phyloP scores from a whole-genome alignment of 1,284 basidiomycete species.

The Chiua sp. region DNA sequence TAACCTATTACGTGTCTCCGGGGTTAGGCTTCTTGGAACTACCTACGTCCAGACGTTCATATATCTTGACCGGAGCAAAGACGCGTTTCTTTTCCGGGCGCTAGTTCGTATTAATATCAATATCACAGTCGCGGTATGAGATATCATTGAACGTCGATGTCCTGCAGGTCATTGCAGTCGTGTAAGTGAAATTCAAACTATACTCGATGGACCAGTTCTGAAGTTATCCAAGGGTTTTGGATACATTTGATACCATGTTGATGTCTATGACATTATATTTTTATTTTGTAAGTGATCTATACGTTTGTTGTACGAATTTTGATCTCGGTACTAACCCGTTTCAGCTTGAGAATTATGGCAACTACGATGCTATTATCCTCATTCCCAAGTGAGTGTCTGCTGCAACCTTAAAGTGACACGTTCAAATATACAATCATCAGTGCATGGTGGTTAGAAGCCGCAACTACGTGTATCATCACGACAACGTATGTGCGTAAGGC shows the following conservation, averaged over 20 bases:
- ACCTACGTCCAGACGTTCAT: conserved; percentile 10
- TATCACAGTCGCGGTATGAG: background rate
- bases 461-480: conserved; percentile 4
- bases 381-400: conserved; percentile 2
- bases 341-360: conserved; percentile 3
- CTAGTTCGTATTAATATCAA: background rate
- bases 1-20: background rate
- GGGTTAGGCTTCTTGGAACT: conserved; percentile 10
- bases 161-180: conserved; percentile 4
- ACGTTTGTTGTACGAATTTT: background rate
- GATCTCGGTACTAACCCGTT: background rate
- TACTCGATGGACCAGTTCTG: background rate
- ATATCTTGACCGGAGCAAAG: conserved; percentile 9
- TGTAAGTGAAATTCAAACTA: background rate
- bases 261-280: background rate
- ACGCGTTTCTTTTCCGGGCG: background rate
- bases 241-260: conserved; percentile 6
- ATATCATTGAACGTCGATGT: background rate
- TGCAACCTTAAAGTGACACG: background rate
- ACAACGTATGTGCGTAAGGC: conserved; percentile 2
- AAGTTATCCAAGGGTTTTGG: conserved; percentile 1
- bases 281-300: conserved; percentile 9
- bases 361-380: background rate
- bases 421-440: background rate
- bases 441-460: conserved; percentile 5